A percentile compares a stretch with the other conserved stretches of the same genome.
These are phyloP conservation scores for Lasiodiplodia sp. DNA, from an alignment of 2,329 filamentous ascomycete genomes.

Conservation along the genomic window DNA sequence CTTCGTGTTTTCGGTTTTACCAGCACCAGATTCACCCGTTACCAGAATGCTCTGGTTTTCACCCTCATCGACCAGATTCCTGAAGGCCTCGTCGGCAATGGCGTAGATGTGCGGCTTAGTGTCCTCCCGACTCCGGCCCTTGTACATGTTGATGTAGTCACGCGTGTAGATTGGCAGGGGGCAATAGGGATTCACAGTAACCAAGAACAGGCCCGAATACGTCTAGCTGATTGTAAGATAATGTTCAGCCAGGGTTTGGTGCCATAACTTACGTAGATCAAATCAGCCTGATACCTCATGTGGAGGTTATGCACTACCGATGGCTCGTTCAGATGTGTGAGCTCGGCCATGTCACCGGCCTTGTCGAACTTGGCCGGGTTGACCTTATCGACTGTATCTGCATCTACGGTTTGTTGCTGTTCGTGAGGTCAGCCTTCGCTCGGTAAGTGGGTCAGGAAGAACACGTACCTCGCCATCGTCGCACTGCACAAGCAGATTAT, in stretches of 20 bases:
- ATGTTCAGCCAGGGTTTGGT: background rate
- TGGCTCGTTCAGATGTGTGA: slow-evolving; percentile 96
- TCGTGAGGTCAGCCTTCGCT: background rate
- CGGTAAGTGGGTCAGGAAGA: background rate
- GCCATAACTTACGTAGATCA: slow-evolving; percentile 74
- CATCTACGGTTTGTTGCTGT: slow-evolving; percentile 84
- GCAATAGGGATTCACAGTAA: slow-evolving; percentile 97
- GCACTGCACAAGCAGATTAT: slow-evolving; percentile 83
- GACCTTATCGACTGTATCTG: slow-evolving; percentile 94
- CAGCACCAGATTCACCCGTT: slow-evolving; percentile 95
- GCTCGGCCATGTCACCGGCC: slow-evolving; percentile 97
- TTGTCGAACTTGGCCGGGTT: slow-evolving; percentile 99
- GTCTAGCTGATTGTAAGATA: slow-evolving; percentile 63
- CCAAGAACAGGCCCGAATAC: slow-evolving; percentile 95
- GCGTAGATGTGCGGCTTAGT: slow-evolving; percentile 97
- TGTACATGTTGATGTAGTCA: slow-evolving; percentile 99
- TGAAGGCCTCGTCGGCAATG: slow-evolving; percentile 95
- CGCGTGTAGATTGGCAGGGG: slow-evolving; percentile 93
- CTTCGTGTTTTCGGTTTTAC: slow-evolving; percentile 99
- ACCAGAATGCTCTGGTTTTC: slow-evolving; percentile 97
- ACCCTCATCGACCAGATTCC: slow-evolving; percentile 93
- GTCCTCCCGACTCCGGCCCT: slow-evolving; percentile 87
- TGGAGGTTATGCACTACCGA: slow-evolving; percentile 98
- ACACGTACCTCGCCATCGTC: slow-evolving; percentile 83
- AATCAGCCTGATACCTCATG: slow-evolving; percentile 90